These are phyloP conservation scores for Geotrichum europaeum DNA, from an alignment of 1,139 yeast species.

Conservation along the genomic window DNA sequence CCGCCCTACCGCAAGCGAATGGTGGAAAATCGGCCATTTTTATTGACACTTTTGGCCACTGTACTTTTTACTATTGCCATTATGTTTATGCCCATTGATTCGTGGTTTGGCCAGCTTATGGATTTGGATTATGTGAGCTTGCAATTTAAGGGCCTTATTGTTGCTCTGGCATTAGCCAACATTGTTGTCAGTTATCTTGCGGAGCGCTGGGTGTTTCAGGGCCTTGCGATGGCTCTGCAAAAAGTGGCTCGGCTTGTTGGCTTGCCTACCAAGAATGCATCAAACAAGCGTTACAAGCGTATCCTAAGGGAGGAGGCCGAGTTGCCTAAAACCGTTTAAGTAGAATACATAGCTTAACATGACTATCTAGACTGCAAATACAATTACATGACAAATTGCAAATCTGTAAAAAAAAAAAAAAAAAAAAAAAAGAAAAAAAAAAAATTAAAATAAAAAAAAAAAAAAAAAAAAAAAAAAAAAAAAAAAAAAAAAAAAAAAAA, in stretches of 20 bases:
- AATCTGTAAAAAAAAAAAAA: not conserved
- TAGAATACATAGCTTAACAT: not conserved
- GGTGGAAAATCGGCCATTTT: constrained; percentile 61
- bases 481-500: not conserved
- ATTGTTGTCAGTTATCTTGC: constrained; percentile 45
- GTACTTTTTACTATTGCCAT: constrained; percentile 40
- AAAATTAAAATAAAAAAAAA: not conserved
- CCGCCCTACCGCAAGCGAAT: constrained; percentile 91
- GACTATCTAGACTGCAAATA: not conserved
- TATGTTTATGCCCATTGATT: constrained; percentile 35
- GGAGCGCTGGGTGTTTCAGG: constrained; percentile 37
- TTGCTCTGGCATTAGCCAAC: constrained; percentile 47
- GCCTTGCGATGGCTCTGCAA: constrained; percentile 32
- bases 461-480: not conserved
- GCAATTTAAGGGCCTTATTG: constrained; percentile 47
- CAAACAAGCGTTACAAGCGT: constrained; percentile 17
- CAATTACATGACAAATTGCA: not conserved
- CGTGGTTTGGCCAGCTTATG: constrained; percentile 60
- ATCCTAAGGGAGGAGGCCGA: constrained; percentile 7
- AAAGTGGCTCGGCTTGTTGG: constrained; percentile 27
- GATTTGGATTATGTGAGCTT: constrained; percentile 61
- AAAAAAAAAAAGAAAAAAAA: not conserved
- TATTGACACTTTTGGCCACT: constrained; percentile 53
- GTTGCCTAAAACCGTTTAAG: constrained; percentile 2
- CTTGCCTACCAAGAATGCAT: constrained; percentile 16